These are phyloP conservation scores for Malus hybrid DNA, from an alignment of 331 rosid genomes.

Conservation along the genomic window DNA sequence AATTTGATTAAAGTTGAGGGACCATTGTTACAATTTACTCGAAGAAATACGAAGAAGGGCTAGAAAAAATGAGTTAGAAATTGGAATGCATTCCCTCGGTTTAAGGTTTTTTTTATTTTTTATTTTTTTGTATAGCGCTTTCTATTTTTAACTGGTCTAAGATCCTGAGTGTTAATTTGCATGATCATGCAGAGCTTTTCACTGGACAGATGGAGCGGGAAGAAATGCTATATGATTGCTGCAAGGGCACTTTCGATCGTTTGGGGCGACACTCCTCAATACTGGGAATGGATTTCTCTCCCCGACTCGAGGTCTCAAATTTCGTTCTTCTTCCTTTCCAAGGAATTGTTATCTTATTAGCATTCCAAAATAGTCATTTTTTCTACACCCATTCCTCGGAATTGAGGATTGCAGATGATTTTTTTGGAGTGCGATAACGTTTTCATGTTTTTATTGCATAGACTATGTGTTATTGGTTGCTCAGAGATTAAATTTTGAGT, in stretches of 20 bases:
- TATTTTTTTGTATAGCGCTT: no score
- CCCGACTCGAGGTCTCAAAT: slow-evolving; percentile 26
- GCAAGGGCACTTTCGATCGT: slow-evolving; percentile 36
- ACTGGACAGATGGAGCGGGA: slow-evolving; percentile 46
- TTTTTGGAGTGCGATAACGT: no score
- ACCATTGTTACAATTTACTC: no score
- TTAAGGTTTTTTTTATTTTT: no score
- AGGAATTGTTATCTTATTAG: not conserved
- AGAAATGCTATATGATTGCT: slow-evolving; percentile 52
- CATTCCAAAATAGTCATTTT: no score
- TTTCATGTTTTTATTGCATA: not conserved
- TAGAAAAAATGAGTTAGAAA: not conserved
- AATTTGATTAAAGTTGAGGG: no score
- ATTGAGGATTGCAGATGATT: no score
- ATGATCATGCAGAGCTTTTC: slow-evolving; percentile 42
- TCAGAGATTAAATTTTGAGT: not conserved
- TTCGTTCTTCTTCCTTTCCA: not conserved
- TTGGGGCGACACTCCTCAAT: slow-evolving; percentile 51
- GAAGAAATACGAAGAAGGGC: no score
- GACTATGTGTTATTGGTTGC: not conserved
- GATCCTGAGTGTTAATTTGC: no score
- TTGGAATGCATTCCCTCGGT: not conserved
- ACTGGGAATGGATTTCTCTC: slow-evolving; percentile 46
- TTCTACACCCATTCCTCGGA: no score
- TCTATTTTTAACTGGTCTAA: no score